These are phyloP conservation scores for Aspergillus melleus DNA, from an alignment of 2,329 filamentous ascomycete genomes.

Conservation along the genomic window DNA sequence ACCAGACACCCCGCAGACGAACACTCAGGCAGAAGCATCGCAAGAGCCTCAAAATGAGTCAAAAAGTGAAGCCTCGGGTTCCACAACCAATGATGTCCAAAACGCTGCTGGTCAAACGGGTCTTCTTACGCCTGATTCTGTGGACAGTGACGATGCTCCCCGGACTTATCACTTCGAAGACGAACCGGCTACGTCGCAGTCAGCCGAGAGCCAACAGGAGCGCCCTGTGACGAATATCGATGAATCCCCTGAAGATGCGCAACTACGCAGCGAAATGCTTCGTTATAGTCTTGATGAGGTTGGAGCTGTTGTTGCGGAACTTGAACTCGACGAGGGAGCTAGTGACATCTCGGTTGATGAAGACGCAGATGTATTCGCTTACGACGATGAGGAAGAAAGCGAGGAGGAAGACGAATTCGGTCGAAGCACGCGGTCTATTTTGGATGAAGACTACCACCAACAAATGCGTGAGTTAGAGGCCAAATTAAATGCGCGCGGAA, in stretches of 20 bases:
- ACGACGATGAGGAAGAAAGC: conserved; percentile 55
- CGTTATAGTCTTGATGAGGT: conserved; percentile 86
- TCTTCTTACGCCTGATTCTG: not conserved
- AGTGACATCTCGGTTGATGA: conserved; percentile 54
- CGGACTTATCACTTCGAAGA: not conserved
- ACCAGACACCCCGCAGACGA: conserved; percentile 21
- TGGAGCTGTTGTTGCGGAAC: conserved; percentile 86
- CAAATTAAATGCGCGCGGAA: conserved; percentile 61
- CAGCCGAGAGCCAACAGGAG: conserved; percentile 24
- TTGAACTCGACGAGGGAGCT: conserved; percentile 72
- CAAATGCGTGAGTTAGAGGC: conserved; percentile 85
- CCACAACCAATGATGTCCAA: conserved; percentile 4
- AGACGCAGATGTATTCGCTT: conserved; percentile 54
- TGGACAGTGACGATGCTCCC: conserved; percentile 9
- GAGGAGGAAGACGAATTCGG: conserved; percentile 77
- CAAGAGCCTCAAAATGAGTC: conserved; percentile 14
- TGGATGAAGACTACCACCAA: conserved; percentile 73
- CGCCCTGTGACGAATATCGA: conserved; percentile 65
- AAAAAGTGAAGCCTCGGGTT: not conserved
- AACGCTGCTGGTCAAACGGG: not conserved
- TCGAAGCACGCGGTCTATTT: conserved; percentile 64
- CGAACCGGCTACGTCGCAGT: conserved; percentile 18
- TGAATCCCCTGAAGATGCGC: conserved; percentile 78
- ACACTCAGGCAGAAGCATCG: conserved; percentile 12
- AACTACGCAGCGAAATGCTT: conserved; percentile 82